Evolutionary conservation across 306 rosid genomes (phyloP), one percentile per base, ranked within the genome.

Genomic region (Senna siamea): DNA sequence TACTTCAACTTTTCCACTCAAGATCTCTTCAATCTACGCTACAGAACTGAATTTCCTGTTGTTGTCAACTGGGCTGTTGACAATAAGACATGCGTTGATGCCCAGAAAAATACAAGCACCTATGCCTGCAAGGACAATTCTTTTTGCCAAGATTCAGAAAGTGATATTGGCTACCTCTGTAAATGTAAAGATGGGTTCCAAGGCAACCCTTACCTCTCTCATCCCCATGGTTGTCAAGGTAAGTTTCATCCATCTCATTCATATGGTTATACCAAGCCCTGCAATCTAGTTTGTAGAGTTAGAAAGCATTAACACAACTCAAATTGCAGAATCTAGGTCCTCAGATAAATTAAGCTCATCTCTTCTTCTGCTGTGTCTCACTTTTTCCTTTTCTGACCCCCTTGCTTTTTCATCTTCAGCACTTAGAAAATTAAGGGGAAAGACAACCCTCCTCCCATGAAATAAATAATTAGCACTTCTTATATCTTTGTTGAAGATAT

Each of bases 41-140:
- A 12, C 6, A 0, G 6, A 1, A 0, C 0, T 0, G 40, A 37
- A 1, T 40, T 83, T 43, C 85, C 85, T 0, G 41, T 35, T 3
- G 80, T 79, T 48, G 35, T 85, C 17, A 81, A 79, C 71, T 88
- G 92, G 92, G 77, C 60, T 5, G 67, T 83, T 17, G 77, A 77
- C 46, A 70, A 79, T 17, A 4, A 54, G 15, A 74, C 80, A 0
- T 83, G 92, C 51, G 4, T 2, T 0, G 8, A 56, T 0, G 88
- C 66, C 6, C 1, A 2, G 3, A 30, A 40, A 0, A 54, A 47
- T 12, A 5, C 0, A 3, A 0, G 51, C 1, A 69, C 43, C 35
- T 66, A 18, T 28, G 11, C 70, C 0, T 77, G 80, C 12, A 32
- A 76, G 12, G 66, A 44, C 3, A 61, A 70, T n/a, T n/a, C n/a